Base-by-base conservation (phyloP, 805 yeast species). In the Schwanniomyces sp. region DNA sequence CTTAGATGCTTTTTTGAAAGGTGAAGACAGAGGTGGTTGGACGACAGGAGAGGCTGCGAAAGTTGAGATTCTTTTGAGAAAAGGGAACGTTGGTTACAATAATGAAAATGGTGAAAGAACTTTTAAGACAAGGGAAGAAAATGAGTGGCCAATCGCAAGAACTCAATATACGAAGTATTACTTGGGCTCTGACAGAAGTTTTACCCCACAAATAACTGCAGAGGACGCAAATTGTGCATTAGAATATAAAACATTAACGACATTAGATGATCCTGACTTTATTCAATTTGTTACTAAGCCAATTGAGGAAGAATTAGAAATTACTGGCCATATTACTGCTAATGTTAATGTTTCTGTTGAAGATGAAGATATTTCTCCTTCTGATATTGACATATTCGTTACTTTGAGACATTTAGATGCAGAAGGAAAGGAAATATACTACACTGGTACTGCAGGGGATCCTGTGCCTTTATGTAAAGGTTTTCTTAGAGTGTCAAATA, bases 391-490 rank as follows among this genome's bases (percentile, higher is more conserved):
- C 14, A 34, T 34, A 6, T 34, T 34, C 12, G 39, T 34, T 9
- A 34, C 39, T 9, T 34, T 34, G 39, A 17, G 39, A 17, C 39
- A 34, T 34, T 21, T 34, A 8, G 39, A 34, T 34, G 21, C 39
- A 34, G 14, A 34, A 7, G 39, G 39, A 34, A 7, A 34, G 7
- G 39, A 34, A 21, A 21, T 34, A 9, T 38, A 24, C 16, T 38
- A 38, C 14, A 38, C 41, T 5, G 41, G 41, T 21, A 38, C 41
- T 5, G 41, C 41, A 24, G 41, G 41, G 8, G 41, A 38, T 38
- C 41, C 41, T 16, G 41, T 38, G 10, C 41, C 41, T 14, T 7
- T 38, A 38, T 38, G 41, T 38, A 38, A 38, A 21, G 41, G 41
- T 26, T 38, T 16, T 21, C 24, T 38, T 16, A 18, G 41, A 9